Evolutionary conservation across 1,284 basidiomycete species (phyloP).

Genomic region (Malassezia brasiliensis): DNA sequence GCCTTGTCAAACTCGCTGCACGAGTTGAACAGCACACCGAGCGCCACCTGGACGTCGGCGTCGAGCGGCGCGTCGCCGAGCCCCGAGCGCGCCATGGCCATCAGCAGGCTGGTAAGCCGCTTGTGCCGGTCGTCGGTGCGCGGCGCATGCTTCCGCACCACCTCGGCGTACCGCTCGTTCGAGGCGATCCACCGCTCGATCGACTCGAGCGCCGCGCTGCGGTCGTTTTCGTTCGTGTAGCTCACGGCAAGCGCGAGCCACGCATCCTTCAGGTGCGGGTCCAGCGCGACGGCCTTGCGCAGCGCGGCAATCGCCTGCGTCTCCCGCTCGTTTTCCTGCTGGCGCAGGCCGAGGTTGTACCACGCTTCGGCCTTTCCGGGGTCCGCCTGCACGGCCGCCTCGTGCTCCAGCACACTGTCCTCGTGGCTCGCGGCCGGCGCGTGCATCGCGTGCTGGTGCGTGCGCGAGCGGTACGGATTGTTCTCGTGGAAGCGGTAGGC

Average conservation of each 20-base stretch:
- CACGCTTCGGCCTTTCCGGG: conserved; percentile 66
- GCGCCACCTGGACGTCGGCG: conserved; percentile 86
- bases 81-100: conserved; percentile 48
- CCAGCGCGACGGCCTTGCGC: conserved; percentile 67
- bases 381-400: conserved; percentile 75
- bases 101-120: conserved; percentile 29
- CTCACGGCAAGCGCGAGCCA: conserved; percentile 88
- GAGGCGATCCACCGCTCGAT: conserved; percentile 66
- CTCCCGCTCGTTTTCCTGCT: conserved; percentile 97
- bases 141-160: conserved; percentile 35
- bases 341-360: conserved; percentile 88
- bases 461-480: conserved; percentile 38
- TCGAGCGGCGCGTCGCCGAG: conserved; percentile 49
- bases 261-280: conserved; percentile 56
- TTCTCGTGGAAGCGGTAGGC: conserved; percentile 36
- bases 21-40: conserved; percentile 85
- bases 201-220: conserved; percentile 61
- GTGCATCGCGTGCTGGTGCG: conserved; percentile 22
- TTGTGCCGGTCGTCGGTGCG: not conserved
- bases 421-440: conserved; percentile 8
- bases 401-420: conserved; percentile 60
- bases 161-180: conserved; percentile 51
- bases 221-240: conserved; percentile 80
- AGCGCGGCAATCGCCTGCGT: conserved; percentile 79
- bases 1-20: conserved; percentile 80